phyloP scores from a whole-genome alignment of 2,329 filamentous ascomycete genomes.

The Colletotrichum noveboracense region DNA sequence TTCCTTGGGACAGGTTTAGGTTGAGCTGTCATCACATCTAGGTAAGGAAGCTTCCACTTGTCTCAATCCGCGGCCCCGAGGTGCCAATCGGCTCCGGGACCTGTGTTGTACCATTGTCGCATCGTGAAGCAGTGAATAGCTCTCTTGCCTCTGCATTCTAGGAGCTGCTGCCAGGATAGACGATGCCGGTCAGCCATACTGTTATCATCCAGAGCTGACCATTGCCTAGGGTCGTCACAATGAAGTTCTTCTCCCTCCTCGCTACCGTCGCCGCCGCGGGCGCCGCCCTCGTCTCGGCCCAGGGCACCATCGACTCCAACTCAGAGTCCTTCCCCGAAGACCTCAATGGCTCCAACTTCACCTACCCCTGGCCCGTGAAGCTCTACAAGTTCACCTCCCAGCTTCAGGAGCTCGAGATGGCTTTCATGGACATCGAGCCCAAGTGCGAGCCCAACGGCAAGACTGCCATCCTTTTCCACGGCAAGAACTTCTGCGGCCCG shows the following conservation, averaged over 20 bases:
- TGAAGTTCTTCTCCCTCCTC: constrained; percentile 23
- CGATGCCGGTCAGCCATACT: background rate
- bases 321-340: constrained; percentile 43
- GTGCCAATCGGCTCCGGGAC: background rate
- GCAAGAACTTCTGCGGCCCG: constrained; percentile 61
- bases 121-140: background rate
- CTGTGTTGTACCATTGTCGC: background rate
- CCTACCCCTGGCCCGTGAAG: constrained; percentile 56
- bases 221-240: background rate
- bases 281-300: constrained; percentile 25
- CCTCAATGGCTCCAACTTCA: constrained; percentile 56
- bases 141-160: background rate
- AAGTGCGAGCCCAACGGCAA: constrained; percentile 37
- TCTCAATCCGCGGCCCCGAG: background rate
- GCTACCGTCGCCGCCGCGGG: constrained; percentile 19
- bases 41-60: background rate
- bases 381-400: constrained; percentile 54
- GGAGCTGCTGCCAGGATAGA: background rate
- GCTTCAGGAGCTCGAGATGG: constrained; percentile 54
- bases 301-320: constrained; percentile 35
- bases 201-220: background rate
- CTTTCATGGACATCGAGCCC: constrained; percentile 58
- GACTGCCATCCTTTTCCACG: constrained; percentile 55
- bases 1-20: background rate
- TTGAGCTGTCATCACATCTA: background rate